phyloP scores from a whole-genome alignment of 495 filamentous ascomycete genomes.

The Penicillium cinerascens region DNA sequence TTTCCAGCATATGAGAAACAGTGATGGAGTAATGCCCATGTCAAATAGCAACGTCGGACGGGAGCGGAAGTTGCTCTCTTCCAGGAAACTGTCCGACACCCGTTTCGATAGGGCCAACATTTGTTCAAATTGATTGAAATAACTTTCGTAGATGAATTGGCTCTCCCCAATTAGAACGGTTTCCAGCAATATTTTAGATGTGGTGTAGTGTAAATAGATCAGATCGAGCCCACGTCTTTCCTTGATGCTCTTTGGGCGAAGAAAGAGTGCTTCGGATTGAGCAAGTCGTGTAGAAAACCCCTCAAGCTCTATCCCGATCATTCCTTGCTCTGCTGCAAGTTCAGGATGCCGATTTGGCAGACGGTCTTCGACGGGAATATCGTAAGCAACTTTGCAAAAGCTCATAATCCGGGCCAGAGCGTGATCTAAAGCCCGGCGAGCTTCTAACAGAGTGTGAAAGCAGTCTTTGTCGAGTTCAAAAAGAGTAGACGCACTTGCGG shows the following conservation, averaged over 20 bases:
- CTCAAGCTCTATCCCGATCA: not conserved
- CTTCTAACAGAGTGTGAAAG: not conserved
- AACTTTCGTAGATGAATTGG: not conserved
- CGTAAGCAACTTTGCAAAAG: not conserved
- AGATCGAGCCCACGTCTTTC: constrained; percentile 13
- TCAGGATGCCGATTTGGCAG: not conserved
- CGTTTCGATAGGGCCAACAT: not conserved
- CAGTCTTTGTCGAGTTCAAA: not conserved
- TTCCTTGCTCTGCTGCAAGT: not conserved
- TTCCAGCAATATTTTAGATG: constrained; percentile 5
- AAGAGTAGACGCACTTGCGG: no score
- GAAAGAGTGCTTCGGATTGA: not conserved
- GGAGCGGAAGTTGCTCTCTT: not conserved
- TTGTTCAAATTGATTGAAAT: not conserved
- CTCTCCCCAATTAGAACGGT: not conserved
- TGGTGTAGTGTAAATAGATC: constrained; percentile 8
- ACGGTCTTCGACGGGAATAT: not conserved
- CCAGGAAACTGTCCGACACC: constrained; percentile 3
- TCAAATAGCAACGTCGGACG: constrained; percentile 5
- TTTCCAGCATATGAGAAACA: constrained; percentile 44
- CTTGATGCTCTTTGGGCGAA: not conserved
- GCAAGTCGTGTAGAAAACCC: not conserved
- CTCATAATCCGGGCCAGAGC: not conserved
- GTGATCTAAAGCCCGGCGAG: not conserved
- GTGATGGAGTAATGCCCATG: constrained; percentile 31